Percentiles rank a stretch among this genome's conserved stretches.
These are phyloP conservation scores for Cyclocybe aegerita DNA, from an alignment of 768 basidiomycete species.

Conservation along the genomic window DNA sequence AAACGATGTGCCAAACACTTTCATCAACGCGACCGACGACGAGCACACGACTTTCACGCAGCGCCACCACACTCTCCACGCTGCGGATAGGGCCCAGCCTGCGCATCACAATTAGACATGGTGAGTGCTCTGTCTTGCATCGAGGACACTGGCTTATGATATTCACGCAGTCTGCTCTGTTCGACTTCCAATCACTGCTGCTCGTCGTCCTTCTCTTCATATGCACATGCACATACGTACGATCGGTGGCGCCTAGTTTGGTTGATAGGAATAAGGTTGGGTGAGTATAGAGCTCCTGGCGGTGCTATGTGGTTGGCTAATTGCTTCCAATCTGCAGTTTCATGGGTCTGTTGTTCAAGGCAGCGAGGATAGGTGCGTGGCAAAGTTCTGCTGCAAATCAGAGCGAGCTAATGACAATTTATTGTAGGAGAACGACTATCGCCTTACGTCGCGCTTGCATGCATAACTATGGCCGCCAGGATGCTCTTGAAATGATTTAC, in stretches of 20 bases:
- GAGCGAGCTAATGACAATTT: not conserved
- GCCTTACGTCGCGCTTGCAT: constrained; percentile 93
- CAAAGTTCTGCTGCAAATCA: not conserved
- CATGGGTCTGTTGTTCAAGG: constrained; percentile 92
- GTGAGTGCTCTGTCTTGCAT: too few species aligned
- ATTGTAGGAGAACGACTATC: constrained; percentile 86
- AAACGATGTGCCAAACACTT: too few species aligned
- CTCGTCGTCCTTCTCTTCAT: constrained; percentile 91
- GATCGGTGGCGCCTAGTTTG: constrained; percentile 85
- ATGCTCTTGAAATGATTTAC: constrained; percentile 44
- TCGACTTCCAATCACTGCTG: constrained; percentile 96
- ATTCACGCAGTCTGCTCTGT: constrained; percentile 71
- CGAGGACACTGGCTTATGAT: not conserved
- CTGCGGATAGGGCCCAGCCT: too few species aligned
- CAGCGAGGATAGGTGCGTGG: constrained; percentile 84
- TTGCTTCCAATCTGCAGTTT: constrained; percentile 50
- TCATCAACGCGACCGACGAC: too few species aligned
- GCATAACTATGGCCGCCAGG: constrained; percentile 87
- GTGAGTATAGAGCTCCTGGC: constrained; percentile 42
- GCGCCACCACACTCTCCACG: too few species aligned
- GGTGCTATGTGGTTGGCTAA: constrained; percentile 1
- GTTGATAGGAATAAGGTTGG: constrained; percentile 95
- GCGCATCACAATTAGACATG: too few species aligned
- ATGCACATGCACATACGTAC: constrained; percentile 96
- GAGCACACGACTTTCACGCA: too few species aligned